Evolutionary conservation across 352 stramenopile genomes (phyloP), one percentile per base, ranked within the genome.

Genomic region (Phytophthora ramorum): DNA sequence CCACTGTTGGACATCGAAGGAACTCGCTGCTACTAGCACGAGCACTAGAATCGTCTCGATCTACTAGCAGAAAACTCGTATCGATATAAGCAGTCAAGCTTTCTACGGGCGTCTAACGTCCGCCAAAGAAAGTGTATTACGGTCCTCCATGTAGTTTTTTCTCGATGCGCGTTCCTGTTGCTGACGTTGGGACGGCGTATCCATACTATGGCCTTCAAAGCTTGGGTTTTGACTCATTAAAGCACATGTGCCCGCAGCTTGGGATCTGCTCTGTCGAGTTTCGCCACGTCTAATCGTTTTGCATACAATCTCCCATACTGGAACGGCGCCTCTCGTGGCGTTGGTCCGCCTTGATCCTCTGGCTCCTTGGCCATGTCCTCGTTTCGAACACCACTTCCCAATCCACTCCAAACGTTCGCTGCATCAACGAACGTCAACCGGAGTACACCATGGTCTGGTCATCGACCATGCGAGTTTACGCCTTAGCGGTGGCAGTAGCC

Each of bases 161-260:
- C 28, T 34, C 28, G 28, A 34, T 34, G 28, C 28, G 28, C 28
- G 28, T 12, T 34, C 7, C 28, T 34, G 28, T 12, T 34, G 28
- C 6, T 7, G 7, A 34, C 28, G 28, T 34, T 34, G 28, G 7
- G 28, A 41, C 35, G 14, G 22, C 22, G 22, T 24, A 24, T 24
- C 22, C 22, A 24, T 24, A 17, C 6, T n/a, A 7, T 17, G 35
- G 16, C 35, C 16, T 17, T n/a, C 35, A 26, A 52, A 52, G 45
- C 49, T 19, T 55, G 30, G 14, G 40, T 12, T 46, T 40, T 41
- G 48, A 32, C 32, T 17, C 19, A 10, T 44, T 7, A n/a, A 55
- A 28, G 50, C 55, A 41, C 63, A 71, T 71, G 49, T 71, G 63
- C 22, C 14, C 34, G 35, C 30, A 66, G 50, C 64, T 68, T 68